These are phyloP conservation scores for Colletotrichum sp. DNA, from an alignment of 2,329 filamentous ascomycete genomes.

Conservation along the genomic window DNA sequence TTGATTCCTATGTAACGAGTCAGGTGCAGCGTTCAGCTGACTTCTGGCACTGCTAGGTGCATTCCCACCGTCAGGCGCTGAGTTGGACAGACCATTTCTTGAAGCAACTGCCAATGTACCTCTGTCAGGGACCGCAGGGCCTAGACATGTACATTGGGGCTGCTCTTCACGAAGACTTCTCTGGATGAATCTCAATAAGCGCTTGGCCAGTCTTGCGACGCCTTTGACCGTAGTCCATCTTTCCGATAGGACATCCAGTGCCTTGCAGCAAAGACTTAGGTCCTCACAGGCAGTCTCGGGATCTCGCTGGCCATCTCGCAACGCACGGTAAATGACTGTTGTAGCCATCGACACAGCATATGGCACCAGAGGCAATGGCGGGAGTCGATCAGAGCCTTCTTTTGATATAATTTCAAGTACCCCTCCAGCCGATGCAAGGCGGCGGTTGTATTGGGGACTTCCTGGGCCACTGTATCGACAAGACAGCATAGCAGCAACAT, in stretches of 20 bases:
- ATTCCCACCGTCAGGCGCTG: not conserved
- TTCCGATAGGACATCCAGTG: slow-evolving; percentile 2
- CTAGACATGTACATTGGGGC: not conserved
- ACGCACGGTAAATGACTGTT: slow-evolving; percentile 24
- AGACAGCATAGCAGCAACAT: slow-evolving; percentile 25
- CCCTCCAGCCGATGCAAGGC: slow-evolving; percentile 19
- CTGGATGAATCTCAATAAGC: not conserved
- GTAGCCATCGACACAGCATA: slow-evolving; percentile 26
- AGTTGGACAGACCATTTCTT: not conserved
- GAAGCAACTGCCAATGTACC: not conserved
- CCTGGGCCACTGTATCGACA: slow-evolving; percentile 25
- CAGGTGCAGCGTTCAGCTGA: not conserved
- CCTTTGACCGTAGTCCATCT: slow-evolving; percentile 20
- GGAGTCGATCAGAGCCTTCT: slow-evolving; percentile 5
- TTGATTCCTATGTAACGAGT: not conserved
- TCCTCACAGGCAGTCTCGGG: not conserved
- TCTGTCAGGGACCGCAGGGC: not conserved
- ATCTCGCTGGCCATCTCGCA: slow-evolving; percentile 18
- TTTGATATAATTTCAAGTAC: slow-evolving; percentile 16
- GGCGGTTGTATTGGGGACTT: slow-evolving; percentile 17
- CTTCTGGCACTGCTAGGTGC: not conserved
- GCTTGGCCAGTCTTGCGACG: slow-evolving; percentile 15
- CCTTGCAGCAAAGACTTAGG: slow-evolving; percentile 17
- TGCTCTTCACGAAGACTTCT: not conserved
- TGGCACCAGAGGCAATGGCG: slow-evolving; percentile 22